Conservation (phyloP, 768 basidiomycete genomes). For the Kwoniella pini region DNA sequence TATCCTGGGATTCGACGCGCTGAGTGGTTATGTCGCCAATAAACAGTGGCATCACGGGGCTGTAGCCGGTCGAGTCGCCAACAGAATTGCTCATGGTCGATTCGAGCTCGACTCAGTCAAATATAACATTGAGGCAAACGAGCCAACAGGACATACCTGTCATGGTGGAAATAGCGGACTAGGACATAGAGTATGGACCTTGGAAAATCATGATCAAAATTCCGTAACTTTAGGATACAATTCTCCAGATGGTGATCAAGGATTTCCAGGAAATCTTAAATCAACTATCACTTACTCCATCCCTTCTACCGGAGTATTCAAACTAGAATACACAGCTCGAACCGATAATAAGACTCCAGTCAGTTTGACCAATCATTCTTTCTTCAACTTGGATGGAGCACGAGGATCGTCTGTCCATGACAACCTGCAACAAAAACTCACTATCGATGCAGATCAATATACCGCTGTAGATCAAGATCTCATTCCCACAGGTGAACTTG, state of each 20-base stretch:
- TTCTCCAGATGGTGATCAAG: constrained; percentile 16
- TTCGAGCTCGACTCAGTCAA: constrained; percentile 5
- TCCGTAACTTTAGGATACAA: constrained; percentile 11
- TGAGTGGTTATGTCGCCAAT: constrained; percentile 6
- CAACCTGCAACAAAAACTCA: constrained; percentile 22
- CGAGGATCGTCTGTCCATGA: constrained; percentile 4
- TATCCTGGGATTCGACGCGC: constrained; percentile 14
- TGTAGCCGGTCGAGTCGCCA: constrained; percentile 13
- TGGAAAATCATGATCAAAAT: constrained; percentile 2
- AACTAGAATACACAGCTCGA: constrained; percentile 14
- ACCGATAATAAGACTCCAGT: constrained; percentile 27
- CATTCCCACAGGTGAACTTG: constrained; percentile 22
- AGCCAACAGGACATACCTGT: constrained; percentile 19
- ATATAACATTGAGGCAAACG: constrained; percentile 15
- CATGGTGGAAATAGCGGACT: constrained; percentile 18
- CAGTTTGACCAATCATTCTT: constrained; percentile 22
- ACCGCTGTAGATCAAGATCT: constrained; percentile 19
- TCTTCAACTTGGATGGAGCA: constrained; percentile 24
- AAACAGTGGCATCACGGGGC: constrained; percentile 20
- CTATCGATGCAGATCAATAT: constrained; percentile 20
- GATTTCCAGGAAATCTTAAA: constrained; percentile 18
- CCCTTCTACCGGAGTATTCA: constrained; percentile 5
- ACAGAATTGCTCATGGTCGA: constrained; percentile 14
- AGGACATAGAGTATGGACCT: constrained; percentile 12
- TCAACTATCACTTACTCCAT: constrained; percentile 19